Percentiles rank a stretch among this genome's conserved stretches.
Evolutionary conservation across 306 rosid species (phyloP).

Genomic region (Acacia melanoxylon): DNA sequence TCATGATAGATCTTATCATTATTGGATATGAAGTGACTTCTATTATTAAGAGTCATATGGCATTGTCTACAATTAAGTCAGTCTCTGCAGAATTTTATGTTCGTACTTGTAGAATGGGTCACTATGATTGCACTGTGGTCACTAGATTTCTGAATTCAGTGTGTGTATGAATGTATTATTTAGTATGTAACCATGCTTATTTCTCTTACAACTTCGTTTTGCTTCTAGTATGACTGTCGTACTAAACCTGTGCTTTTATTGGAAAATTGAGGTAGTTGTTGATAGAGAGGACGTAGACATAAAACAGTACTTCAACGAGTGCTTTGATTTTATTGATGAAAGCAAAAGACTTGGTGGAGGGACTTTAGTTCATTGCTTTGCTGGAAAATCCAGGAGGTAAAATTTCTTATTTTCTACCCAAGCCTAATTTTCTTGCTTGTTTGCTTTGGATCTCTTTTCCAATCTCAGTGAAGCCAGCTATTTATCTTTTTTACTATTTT

Average conservation of each 20-base stretch:
- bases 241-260: conserved; percentile 38
- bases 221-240: conserved; percentile 25
- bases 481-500: not conserved
- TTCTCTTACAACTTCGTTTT: conserved; percentile 21
- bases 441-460: conserved; percentile 1
- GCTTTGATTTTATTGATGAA: conserved; percentile 73
- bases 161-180: conserved; percentile 2
- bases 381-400: conserved; percentile 91
- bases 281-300: conserved; percentile 56
- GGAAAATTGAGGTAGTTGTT: conserved; percentile 58
- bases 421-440: not conserved
- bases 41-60: conserved; percentile 1
- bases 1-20: conserved; percentile 6
- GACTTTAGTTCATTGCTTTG: conserved; percentile 85
- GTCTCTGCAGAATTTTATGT: conserved; percentile 1
- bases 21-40: conserved; percentile 21
- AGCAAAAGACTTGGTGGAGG: conserved; percentile 68
- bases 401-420: conserved; percentile 26
- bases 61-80: not conserved
- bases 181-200: not conserved
- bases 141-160: conserved; percentile 27
- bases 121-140: conserved; percentile 3
- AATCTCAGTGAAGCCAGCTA: not conserved
- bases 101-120: conserved; percentile 13
- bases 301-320: conserved; percentile 63